phyloP scores from a whole-genome alignment of 2,329 filamentous ascomycete species.

The Calonectria henricotiae region DNA sequence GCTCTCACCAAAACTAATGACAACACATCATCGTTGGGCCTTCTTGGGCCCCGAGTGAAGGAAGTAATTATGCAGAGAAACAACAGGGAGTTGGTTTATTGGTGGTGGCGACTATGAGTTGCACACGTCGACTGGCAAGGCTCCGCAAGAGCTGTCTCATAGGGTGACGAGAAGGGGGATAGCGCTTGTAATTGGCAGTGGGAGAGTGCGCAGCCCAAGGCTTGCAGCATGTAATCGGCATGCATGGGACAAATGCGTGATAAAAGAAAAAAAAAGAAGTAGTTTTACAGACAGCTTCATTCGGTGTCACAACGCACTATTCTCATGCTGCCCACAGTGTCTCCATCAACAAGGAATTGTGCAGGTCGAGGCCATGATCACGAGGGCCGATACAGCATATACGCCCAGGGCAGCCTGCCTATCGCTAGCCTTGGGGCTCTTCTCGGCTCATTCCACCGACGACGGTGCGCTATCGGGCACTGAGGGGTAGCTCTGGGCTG shows the following conservation, averaged over 20 bases:
- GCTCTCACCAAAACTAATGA: not conserved
- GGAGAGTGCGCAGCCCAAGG: not conserved
- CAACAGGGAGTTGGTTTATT: not conserved
- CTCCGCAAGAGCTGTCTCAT: conserved; percentile 12
- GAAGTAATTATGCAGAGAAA: too few species aligned
- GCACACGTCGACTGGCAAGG: not conserved
- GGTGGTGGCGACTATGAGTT: not conserved
- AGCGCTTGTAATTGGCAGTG: not conserved
- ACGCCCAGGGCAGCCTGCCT: conserved; percentile 5
- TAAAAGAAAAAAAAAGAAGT: not conserved
- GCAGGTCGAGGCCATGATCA: conserved; percentile 2
- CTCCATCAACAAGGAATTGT: not conserved
- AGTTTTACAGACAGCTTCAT: not conserved
- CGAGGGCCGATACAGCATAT: conserved; percentile 6
- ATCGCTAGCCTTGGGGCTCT: conserved; percentile 20
- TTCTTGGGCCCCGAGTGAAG: not conserved
- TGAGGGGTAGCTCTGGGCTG: conserved; percentile 19
- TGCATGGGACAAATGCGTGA: not conserved
- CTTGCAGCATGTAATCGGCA: not conserved
- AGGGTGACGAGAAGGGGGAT: not conserved
- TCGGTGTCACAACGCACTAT: not conserved
- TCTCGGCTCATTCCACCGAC: conserved; percentile 8
- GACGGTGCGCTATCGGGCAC: conserved; percentile 21
- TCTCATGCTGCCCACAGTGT: not conserved
- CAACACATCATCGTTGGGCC: conserved; percentile 5